phyloP scores from a whole-genome alignment of 2,329 filamentous ascomycete genomes.

The Clarireedia homoeocarpa region DNA sequence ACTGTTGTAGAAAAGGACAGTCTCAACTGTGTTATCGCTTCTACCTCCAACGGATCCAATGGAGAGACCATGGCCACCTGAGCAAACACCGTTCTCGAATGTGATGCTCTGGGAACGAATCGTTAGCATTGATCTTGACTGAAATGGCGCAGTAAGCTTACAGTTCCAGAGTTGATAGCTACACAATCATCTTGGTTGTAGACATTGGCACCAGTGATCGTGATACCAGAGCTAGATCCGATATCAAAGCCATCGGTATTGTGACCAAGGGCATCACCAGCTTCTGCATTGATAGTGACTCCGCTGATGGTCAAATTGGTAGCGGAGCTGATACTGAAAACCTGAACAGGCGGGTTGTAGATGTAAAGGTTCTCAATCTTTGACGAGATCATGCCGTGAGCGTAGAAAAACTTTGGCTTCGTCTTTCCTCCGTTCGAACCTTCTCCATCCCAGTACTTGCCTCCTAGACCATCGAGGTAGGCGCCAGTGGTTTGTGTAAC shows the following conservation, averaged over 20 bases:
- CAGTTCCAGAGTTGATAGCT: conserved; percentile 46
- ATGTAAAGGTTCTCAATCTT: conserved; percentile 41
- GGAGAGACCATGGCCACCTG: conserved; percentile 38
- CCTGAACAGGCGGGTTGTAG: conserved; percentile 45
- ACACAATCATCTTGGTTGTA: conserved; percentile 54
- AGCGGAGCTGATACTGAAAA: conserved; percentile 31
- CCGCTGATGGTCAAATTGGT: conserved; percentile 37
- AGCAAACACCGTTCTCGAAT: conserved; percentile 20
- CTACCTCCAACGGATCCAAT: conserved; percentile 53
- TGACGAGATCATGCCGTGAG: conserved; percentile 42
- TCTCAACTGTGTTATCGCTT: conserved; percentile 43
- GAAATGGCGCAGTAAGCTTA: conserved; percentile 27
- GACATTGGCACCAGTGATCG: conserved; percentile 41
- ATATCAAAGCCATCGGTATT: conserved; percentile 50
- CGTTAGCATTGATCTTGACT: conserved; percentile 30
- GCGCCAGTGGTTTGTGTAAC: conserved; percentile 44
- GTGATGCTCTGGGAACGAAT: conserved; percentile 27
- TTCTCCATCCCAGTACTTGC: conserved; percentile 52
- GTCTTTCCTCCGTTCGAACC: conserved; percentile 48
- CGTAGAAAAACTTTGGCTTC: conserved; percentile 56
- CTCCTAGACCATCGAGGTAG: conserved; percentile 47
- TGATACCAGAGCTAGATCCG: conserved; percentile 36
- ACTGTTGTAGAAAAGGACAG: conserved; percentile 41
- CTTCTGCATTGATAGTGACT: conserved; percentile 49
- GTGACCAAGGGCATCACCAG: conserved; percentile 36